Conservation (phyloP, 208 protist species). For the Acanthamoeba royreba region DNA sequence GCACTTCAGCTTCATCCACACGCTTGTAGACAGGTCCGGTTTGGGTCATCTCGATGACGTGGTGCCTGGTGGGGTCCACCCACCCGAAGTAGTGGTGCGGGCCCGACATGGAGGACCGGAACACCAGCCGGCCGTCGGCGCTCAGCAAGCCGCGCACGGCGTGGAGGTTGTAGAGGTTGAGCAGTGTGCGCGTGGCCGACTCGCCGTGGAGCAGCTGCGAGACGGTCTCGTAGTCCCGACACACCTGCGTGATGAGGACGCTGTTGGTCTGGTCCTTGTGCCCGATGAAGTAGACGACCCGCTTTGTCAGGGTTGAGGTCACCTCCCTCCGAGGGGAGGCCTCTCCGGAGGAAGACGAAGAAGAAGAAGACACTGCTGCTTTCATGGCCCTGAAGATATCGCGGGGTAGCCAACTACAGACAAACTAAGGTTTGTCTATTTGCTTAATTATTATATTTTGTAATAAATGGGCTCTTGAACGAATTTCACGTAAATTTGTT, state of each 20-base stretch:
- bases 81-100: constrained; percentile 39
- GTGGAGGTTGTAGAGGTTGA: constrained; percentile 39
- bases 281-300: not conserved
- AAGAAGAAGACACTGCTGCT: too few species aligned
- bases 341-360: too few species aligned
- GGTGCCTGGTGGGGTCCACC: not conserved
- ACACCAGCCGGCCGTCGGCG: not conserved
- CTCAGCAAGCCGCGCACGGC: not conserved
- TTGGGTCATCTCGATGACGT: not conserved
- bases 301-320: not conserved
- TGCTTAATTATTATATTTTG: too few species aligned
- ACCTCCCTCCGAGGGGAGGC: too few species aligned
- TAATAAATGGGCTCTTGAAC: too few species aligned
- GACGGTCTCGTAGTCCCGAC: not conserved
- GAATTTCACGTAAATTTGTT: too few species aligned
- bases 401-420: too few species aligned
- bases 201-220: not conserved
- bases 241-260: not conserved
- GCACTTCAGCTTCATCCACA: not conserved
- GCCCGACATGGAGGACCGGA: constrained; percentile 5
- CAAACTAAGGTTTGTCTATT: too few species aligned
- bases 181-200: constrained; percentile 13
- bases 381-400: too few species aligned
- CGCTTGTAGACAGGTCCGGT: not conserved
- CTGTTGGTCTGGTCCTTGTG: not conserved